Base-by-base conservation (phyloP, 306 rosid genomes). In the Rosa lucieae region DNA sequence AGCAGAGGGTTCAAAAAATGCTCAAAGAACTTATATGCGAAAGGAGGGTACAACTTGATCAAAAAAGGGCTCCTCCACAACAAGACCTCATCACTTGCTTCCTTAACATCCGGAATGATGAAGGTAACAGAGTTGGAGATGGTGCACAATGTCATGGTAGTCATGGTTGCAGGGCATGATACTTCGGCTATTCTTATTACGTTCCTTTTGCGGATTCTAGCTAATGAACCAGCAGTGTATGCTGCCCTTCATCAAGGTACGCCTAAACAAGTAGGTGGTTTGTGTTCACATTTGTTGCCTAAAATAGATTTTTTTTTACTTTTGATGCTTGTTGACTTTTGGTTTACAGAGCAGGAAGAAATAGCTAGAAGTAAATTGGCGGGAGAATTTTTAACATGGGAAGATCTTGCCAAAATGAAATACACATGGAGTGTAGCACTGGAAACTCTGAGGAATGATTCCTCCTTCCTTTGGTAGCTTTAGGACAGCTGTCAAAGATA, bases 361-460 rank as follows among this genome's bases (percentile, higher is more conserved):
- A 92, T 89, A 83, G 89, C 81, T 23, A 78, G 73, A 85, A 79
- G 82, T 80, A 90, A 94, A 89, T 14, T 11, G 17, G 23, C 78
- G 2, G 89, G 91, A 56, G 90, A 89, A 76, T 23, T 83, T 15
- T 85, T 93, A 47, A 92, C 87, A 0, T 92, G 94, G 95, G 89
- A 89, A 84, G 97, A 94, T 86, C 86, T 92, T 70, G 65, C 85
- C 70, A 88, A 90, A 84, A 94, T 92, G 98, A 94, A 90, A 88
- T 89, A 84, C 89, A 90, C 96, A 32, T 92, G 98, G 93, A 85
- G 82, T 81, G 1, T 89, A 63, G 93, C 93, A 74, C 37, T 72
- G 87, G 97, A 93, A 81, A 92, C 90, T 49, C 79, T 94, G 44
- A 88, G 26, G 26, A 52, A 46, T 85, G 46, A 21, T 82, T 84